Conservation (phyloP, 148 eudicot genomes). For the Rhododendron kiyosumense region DNA sequence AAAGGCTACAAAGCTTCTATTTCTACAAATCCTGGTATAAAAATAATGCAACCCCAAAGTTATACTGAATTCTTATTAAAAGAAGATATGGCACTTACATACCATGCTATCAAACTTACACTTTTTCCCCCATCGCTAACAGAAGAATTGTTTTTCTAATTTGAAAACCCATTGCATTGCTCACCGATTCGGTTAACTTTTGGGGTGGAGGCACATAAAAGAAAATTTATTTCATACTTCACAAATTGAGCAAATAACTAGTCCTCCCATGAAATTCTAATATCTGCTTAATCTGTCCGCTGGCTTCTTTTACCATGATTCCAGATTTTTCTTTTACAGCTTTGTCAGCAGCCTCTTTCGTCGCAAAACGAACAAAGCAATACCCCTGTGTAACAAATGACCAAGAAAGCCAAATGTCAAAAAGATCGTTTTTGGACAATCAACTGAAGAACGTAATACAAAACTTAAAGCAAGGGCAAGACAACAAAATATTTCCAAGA, state of each 20-base stretch:
- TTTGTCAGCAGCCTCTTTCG: constrained; percentile 50
- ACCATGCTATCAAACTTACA: background rate
- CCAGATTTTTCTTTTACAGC: constrained; percentile 66
- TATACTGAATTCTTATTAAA: background rate
- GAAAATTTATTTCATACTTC: background rate
- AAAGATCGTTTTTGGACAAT: background rate
- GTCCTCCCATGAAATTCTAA: background rate
- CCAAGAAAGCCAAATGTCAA: background rate
- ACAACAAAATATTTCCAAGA: background rate
- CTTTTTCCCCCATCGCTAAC: background rate
- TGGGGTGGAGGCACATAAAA: background rate
- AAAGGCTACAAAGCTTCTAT: background rate
- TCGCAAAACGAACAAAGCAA: constrained; percentile 56
- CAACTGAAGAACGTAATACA: background rate
- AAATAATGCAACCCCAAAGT: background rate
- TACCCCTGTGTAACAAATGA: constrained; percentile 39
- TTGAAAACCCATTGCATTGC: background rate
- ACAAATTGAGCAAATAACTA: background rate
- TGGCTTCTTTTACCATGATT: constrained; percentile 30
- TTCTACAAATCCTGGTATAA: background rate
- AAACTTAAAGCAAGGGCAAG: background rate
- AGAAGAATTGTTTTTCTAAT: background rate
- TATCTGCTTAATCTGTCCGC: background rate
- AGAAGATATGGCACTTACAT: background rate
- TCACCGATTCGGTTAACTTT: background rate